Conservation (phyloP, 768 basidiomycete genomes). For the Tulasnella sp. region DNA sequence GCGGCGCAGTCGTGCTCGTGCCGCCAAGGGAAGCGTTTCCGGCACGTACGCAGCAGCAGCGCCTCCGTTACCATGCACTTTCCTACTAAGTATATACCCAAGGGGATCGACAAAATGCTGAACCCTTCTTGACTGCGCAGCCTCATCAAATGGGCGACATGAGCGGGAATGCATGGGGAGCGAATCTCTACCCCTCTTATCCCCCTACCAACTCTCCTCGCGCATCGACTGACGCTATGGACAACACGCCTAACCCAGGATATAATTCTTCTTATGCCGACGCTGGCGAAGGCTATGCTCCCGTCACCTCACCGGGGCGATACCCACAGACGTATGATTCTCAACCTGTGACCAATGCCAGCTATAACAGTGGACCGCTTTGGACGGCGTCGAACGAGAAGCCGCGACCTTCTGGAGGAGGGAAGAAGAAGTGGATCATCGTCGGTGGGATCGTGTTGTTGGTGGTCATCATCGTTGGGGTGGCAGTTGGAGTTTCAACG, state of each 20-base stretch:
- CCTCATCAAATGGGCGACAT: too few species aligned
- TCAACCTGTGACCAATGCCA: not conserved
- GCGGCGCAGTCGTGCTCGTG: too few species aligned
- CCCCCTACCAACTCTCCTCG: constrained; percentile 1
- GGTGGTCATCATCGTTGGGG: constrained; percentile 43
- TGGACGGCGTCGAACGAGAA: constrained; percentile 6
- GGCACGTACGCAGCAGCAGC: too few species aligned
- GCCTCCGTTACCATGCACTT: too few species aligned
- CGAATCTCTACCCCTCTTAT: not conserved
- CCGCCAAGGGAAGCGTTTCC: too few species aligned
- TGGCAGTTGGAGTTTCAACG: constrained; percentile 57
- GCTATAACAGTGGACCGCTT: not conserved
- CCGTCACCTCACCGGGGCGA: too few species aligned
- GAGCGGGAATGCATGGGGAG: too few species aligned
- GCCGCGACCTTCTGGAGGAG: not conserved
- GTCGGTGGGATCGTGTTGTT: constrained; percentile 30
- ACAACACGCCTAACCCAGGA: not conserved
- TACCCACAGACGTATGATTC: not conserved
- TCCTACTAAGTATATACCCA: too few species aligned
- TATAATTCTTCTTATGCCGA: not conserved
- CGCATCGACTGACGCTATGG: not conserved
- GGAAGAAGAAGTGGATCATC: constrained; percentile 5
- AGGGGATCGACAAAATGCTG: too few species aligned
- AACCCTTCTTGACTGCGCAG: too few species aligned
- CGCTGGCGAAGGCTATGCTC: not conserved